Evolutionary conservation across 306 rosid genomes (phyloP), one percentile per base, ranked within the genome.

Genomic region (Castanea crenata): DNA sequence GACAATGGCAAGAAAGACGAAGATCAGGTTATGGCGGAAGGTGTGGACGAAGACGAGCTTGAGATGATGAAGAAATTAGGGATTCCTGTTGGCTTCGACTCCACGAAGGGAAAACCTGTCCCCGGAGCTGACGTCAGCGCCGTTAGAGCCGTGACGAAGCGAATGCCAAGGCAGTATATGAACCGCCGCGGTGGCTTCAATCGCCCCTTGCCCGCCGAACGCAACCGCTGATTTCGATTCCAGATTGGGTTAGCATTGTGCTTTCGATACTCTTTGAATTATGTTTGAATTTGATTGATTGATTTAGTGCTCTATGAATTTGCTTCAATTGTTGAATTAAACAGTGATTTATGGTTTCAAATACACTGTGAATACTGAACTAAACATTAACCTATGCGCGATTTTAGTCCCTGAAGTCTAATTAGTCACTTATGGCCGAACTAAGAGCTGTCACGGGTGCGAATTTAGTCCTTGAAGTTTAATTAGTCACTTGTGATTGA

Each of bases 61-160:
- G 98, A 95, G 90, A 93, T 93, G 96, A 95, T 95, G 99, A 91
- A 89, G 93, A 90, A 87, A 83, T 67, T 95, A 19, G 99, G 99
- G 77, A 90, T 95, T 87, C 99, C 99, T 0, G 35, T 52, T 1
- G 98, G 98, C 56, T 93, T 95, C 73, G 97, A 95, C 67, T 85
- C 99, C 38, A 93, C 99, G 5, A 95, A 95, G 78, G 98, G 99
- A 14, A 95, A 93, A 70, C 97, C 97, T 0, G 99, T 93, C 5
- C 55, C 89, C 3, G 99, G 98, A 25, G 97, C 99, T 5, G 99
- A 93, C 29, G 90, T 95, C 55, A 95, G 99, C 67, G 99, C 93
- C 41, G 82, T 91, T 54, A 89, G 96, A 76, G 93, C 90, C 0
- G 97, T 95, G 5, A 91, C 97, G 4, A 95, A 95, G 87, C 87